Evolutionary conservation across 2,329 filamentous ascomycete genomes (phyloP), one percentile per base, ranked within the genome.

Genomic region (Xylaria sp.): DNA sequence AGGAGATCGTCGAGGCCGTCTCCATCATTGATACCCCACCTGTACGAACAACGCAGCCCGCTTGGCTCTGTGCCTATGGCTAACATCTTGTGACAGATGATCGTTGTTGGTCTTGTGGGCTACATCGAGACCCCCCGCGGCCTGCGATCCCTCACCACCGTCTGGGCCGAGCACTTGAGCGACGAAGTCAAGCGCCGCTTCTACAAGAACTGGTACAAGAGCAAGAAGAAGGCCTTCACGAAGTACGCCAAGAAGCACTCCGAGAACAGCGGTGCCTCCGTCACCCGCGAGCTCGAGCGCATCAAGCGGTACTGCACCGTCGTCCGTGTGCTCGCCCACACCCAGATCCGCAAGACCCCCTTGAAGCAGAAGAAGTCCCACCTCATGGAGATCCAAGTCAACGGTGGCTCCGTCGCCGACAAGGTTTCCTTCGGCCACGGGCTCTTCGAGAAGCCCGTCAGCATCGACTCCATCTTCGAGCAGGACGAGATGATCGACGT

Each of bases 171-270:
- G 91, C 96, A 99, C 86, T 86, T 99, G 86, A 93, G 92, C 86
- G 96, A 99, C 86, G 96, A 98, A 88, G 83, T 99, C 86, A 97
- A 97, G 92, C 93, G 96, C 82, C 93, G 96, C 83, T 99, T 99
- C 94, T 99, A 99, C 93, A 98, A 98, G 94, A 99, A 99, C 92
- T 99, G 96, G 96, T 99, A 99, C 93, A 97, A 97, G 92, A 94
- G 91, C 90, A 99, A 99, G 94, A 98, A 98, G 94, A 99, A 99
- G 95, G 96, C 96, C 74, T 99, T 99, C 90, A 99, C 96, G 90
- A 98, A 97, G 90, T 99, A 99, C 88, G 94, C 96, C 89, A 99
- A 98, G 94, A 95, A 97, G 91, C 94, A 98, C 92, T 94, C 95
- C 75, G 95, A 98, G 89, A 91, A 86, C 88, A 92, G 85, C 86